Evolutionary conservation across 495 filamentous ascomycete species (phyloP).

Genomic region (Lasiosphaeria miniovina): DNA sequence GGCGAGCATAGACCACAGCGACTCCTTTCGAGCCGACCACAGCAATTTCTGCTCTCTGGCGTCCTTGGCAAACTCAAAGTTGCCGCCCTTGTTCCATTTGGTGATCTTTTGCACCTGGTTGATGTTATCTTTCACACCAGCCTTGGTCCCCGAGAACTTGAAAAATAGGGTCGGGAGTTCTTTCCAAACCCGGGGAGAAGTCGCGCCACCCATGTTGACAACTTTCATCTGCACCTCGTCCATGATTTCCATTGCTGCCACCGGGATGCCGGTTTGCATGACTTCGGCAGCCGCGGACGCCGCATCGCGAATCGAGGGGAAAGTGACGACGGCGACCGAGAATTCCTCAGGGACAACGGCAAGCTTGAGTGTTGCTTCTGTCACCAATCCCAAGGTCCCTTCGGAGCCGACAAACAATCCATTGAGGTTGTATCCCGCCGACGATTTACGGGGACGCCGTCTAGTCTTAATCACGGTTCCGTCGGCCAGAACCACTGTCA

Average conservation of each 20-base stretch:
- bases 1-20: constrained; percentile 72
- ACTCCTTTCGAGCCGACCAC: constrained; percentile 75
- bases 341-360: constrained; percentile 69
- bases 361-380: constrained; percentile 72
- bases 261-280: constrained; percentile 68
- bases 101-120: constrained; percentile 61
- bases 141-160: constrained; percentile 75
- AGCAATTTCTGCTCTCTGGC: constrained; percentile 64
- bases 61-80: constrained; percentile 72
- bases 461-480: constrained; percentile 76
- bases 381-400: constrained; percentile 74
- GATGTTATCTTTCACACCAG: constrained; percentile 67
- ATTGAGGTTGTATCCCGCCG: constrained; percentile 78
- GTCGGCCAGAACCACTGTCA: constrained; percentile 77
- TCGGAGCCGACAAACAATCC: constrained; percentile 73
- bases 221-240: constrained; percentile 80
- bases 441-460: constrained; percentile 71
- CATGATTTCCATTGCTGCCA: constrained; percentile 80
- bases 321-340: constrained; percentile 72
- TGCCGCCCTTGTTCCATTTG: constrained; percentile 56
- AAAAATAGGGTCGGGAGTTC: constrained; percentile 79
- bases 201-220: constrained; percentile 69
- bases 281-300: constrained; percentile 66
- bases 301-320: constrained; percentile 69
- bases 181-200: constrained; percentile 65